Evolutionary conservation across 2,329 filamentous ascomycete species (phyloP), one percentile per base, ranked within the genome.

Genomic region (Ustulina deusta): DNA sequence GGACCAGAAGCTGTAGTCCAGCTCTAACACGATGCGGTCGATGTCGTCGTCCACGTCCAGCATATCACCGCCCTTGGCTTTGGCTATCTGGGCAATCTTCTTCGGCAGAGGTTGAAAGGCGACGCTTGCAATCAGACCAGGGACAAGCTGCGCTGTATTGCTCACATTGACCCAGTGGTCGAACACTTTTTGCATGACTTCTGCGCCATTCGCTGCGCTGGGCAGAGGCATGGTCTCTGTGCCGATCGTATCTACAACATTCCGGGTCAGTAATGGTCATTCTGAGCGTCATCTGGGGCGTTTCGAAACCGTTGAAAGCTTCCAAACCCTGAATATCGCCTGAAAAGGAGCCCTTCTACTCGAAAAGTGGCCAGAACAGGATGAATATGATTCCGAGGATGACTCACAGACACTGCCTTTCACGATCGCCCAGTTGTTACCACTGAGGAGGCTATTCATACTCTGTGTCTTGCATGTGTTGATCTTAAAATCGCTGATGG

Each of bases 381-480:
- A 25, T 25, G 42, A 46, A 46, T 46, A 17, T 17, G 36, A 40
- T 10, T 2, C 25, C 17, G 38, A 15, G 46, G 25, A 49, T 34
- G 2, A 52, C 49, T 52, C 17, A 52, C 49, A 79, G 27, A 79
- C 74, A 63, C 74, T 76, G 32, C 78, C 78, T 55, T 77, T 77
- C 1, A 80, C 32, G 1, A 79, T 69, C 0, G 78, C 74, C 71
- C 75, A 77, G 66, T 87, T 83, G 71, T 85, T 86, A 38, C 74
- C 74, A 17, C 74, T 78, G 68, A 86, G 79, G 6, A 88, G 76
- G 48, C 82, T 81, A 59, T 81, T 78, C 68, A 86, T 86, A 6
- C 78, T 82, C 69, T 81, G 84, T 2, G 81, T 82, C 73, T 83
- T 82, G 57, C 79, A 80, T 20, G 77, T 83, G 72, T 87, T 84